Base-by-base conservation (phyloP, 805 yeast genomes). In the Wickerhamomyces alni region DNA sequence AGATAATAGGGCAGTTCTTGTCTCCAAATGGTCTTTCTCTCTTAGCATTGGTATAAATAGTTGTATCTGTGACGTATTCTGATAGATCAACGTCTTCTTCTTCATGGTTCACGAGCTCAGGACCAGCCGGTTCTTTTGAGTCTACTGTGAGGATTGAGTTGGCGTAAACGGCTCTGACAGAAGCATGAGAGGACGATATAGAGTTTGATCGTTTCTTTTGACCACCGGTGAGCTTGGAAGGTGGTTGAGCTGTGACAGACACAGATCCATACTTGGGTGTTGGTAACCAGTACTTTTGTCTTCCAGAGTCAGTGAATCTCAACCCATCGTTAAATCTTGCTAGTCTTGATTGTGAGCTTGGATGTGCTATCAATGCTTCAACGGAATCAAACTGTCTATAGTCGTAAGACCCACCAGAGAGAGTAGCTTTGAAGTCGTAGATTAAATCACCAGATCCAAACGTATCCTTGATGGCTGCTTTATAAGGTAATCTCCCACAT, bases 341-440 rank as follows among this genome's bases (percentile, higher is more conserved):
- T 69, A 73, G 70, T 45, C 81, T 67, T 4, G 83, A 75, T 15
- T 66, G 65, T 1, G 85, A 72, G n/a, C 72, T 71, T 1, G 88
- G 87, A 47, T 80, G 88, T 3, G 82, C 79, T 22, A 81, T 69
- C 33, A 75, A 52, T 0, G 84, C 80, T 46, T 83, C 87, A 1
- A 80, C 82, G 0, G 95, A 79, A 56, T 89, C 96, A 63, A 88
- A 91, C 41, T 77, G 77, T 43, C 83, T 74, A 57, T 86, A 88
- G 47, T 85, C 87, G 57, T 93, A 91, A 38, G 71, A 70, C 40
- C 77, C 80, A 3, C 93, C 91, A 37, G 79, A 69, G 51, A 72
- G 67, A 0, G 94, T 77, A 35, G 72, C 65, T 49, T 72, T 77
- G 57, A 89, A 82, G 63, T 93, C 99, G 58, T 77, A 75, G 11